phyloP scores from a whole-genome alignment of 2,329 filamentous ascomycete genomes.

The Xylaria polymorpha region DNA sequence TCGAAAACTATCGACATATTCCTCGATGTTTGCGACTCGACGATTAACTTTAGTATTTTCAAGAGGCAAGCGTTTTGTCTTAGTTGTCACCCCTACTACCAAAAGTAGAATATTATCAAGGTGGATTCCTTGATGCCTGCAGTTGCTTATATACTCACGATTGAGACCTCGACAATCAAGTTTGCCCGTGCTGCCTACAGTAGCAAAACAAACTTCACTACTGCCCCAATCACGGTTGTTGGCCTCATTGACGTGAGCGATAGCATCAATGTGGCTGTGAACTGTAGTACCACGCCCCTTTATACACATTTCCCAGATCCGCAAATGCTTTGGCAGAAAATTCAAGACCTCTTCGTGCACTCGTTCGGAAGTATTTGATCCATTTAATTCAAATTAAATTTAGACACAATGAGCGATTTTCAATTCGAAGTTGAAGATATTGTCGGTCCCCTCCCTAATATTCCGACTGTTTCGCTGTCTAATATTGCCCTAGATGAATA shows the following conservation, averaged over 20 bases:
- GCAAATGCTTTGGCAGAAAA: slow-evolving; percentile 77
- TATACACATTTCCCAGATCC: slow-evolving; percentile 74
- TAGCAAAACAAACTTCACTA: too few relatives aligned
- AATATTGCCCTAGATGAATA: slow-evolving; percentile 52
- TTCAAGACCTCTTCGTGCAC: slow-evolving; percentile 82
- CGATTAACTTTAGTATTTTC: slow-evolving; percentile 77
- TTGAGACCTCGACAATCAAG: slow-evolving; percentile 52
- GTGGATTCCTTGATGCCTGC: too few relatives aligned
- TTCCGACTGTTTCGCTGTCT: background rate
- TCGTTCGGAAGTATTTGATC: slow-evolving; percentile 72
- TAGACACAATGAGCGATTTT: slow-evolving; percentile 68
- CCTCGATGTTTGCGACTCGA: slow-evolving; percentile 76
- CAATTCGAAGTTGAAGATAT: slow-evolving; percentile 45
- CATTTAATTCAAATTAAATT: slow-evolving; percentile 73
- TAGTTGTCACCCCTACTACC: background rate
- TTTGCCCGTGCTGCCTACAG: too few relatives aligned
- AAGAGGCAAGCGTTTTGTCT: slow-evolving; percentile 59
- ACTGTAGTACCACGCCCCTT: slow-evolving; percentile 81
- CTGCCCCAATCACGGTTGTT: slow-evolving; percentile 79
- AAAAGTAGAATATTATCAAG: too few relatives aligned
- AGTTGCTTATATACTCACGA: too few relatives aligned
- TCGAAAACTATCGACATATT: slow-evolving; percentile 79
- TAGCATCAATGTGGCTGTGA: slow-evolving; percentile 82
- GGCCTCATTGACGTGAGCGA: slow-evolving; percentile 80
- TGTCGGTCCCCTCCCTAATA: background rate